Base-by-base conservation (phyloP, 1,139 yeast species). In the Protomyces inouyei region DNA sequence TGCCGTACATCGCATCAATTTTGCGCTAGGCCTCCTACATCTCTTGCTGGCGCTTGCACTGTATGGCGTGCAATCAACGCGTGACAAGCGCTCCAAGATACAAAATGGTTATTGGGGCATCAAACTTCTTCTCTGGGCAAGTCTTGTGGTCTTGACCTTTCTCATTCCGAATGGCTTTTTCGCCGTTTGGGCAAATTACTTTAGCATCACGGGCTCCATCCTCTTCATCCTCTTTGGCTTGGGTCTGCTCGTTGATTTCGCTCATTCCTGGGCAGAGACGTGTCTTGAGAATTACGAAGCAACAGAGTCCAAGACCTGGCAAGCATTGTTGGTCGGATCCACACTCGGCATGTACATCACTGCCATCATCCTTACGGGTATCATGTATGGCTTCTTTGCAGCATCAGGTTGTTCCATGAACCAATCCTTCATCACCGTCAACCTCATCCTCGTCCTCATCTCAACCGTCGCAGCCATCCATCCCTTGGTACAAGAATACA, bases 211-310 rank as follows among this genome's bases (percentile, higher is more conserved):
- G 4, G 86, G 91, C 71, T 89, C 97, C 52, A 87, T 95, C 3
- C 75, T 91, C 3, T 95, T 95, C 75, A 82, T 93, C 46, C 86
- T 95, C 8, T 90, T 93, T 68, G 98, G 98, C 0, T 80, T 95
- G 66, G 88, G 95, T 10, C 79, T 95, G 60, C 77, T 95, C 64
- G 98, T 95, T 37, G 98, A 95, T 75, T 93, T 91, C 80, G 98
- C 98, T 12, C 98, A 95, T 76, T 95, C 95, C 67, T 95, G 98
- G 97, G 98, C 98, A 0, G 99, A 95, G 72, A 89, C 88, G 10
- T 95, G 98, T 74, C 82, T 93, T 65, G 93, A 87, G 70, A 89
- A 90, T 72, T 90, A 93, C 57, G 98, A 93, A 74, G 80, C 83
- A 69, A 95, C 88, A 70, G 96, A 92, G 68, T 87, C 92, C 60